Percentiles rank a stretch among this genome's conserved stretches.
phyloP scores from a whole-genome alignment of 2,329 filamentous ascomycete species.

The Eutypella sp. region DNA sequence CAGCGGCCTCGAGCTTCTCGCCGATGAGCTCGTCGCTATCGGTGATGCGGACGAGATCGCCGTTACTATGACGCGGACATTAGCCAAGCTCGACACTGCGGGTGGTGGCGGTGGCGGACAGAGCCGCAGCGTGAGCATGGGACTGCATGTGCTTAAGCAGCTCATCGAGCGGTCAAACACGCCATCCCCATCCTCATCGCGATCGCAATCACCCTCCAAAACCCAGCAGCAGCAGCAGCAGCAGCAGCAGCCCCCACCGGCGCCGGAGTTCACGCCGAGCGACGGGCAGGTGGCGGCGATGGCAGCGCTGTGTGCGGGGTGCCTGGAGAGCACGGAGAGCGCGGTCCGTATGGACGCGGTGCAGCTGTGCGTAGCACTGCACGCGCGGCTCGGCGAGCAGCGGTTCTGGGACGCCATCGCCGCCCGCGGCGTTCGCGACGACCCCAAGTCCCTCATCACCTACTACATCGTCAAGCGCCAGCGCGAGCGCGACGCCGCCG shows the following conservation, averaged over 20 bases:
- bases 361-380: slow-evolving; percentile 69
- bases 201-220: too few relatives aligned
- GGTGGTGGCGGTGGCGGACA: slow-evolving; percentile 32
- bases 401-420: slow-evolving; percentile 65
- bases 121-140: slow-evolving; percentile 52
- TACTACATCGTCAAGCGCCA: slow-evolving; percentile 75
- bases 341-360: slow-evolving; percentile 71
- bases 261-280: slow-evolving; percentile 41
- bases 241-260: neutral
- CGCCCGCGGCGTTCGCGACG: slow-evolving; percentile 53
- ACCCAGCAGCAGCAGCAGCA: too few relatives aligned
- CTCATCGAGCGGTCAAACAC: slow-evolving; percentile 54
- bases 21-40: slow-evolving; percentile 64
- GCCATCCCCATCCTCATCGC: too few relatives aligned
- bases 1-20: slow-evolving; percentile 66
- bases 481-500: slow-evolving; percentile 37
- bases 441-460: slow-evolving; percentile 71
- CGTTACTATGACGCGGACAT: slow-evolving; percentile 45
- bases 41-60: slow-evolving; percentile 59
- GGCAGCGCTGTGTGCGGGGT: slow-evolving; percentile 46
- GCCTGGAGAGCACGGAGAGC: slow-evolving; percentile 56
- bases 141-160: slow-evolving; percentile 57
- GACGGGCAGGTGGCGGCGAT: slow-evolving; percentile 49
- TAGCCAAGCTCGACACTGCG: slow-evolving; percentile 41
- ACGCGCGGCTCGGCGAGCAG: slow-evolving; percentile 54